Percentiles rank a stretch among this genome's conserved stretches.
Evolutionary conservation across 768 basidiomycete species (phyloP).

Genomic region (Phlebiopsis flavidoalba): DNA sequence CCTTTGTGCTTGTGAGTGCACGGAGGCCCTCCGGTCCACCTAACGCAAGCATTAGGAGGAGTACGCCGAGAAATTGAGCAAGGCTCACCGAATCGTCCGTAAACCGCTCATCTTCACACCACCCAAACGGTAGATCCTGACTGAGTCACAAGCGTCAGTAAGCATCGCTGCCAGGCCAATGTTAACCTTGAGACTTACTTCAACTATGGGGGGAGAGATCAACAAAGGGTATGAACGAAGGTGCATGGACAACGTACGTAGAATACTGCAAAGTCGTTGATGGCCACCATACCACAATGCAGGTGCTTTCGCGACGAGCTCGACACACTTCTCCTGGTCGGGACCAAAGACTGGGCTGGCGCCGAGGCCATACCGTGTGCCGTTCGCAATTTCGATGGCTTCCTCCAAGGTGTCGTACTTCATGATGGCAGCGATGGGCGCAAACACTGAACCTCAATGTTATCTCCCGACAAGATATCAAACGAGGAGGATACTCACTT

Average conservation of each 20-base stretch:
- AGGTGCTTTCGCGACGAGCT: conserved; percentile 76
- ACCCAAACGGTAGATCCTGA: conserved; percentile 94
- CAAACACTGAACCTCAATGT: conserved; percentile 61
- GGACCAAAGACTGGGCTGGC: conserved; percentile 95
- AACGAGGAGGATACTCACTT: conserved; percentile 43
- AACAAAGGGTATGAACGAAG: background rate
- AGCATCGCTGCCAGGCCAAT: background rate
- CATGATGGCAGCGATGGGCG: conserved; percentile 85
- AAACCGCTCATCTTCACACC: conserved; percentile 88
- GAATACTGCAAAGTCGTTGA: conserved; percentile 92
- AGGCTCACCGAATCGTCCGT: conserved; percentile 81
- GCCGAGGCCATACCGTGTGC: conserved; percentile 84
- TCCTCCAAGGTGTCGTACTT: conserved; percentile 80
- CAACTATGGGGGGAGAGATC: conserved; percentile 37
- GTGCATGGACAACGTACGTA: conserved; percentile 48
- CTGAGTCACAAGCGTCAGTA: conserved; percentile 32
- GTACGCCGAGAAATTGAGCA: background rate
- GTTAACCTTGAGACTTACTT: conserved; percentile 45
- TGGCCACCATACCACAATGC: conserved; percentile 94
- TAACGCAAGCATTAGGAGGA: conserved; percentile 20
- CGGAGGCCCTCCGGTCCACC: conserved; percentile 93
- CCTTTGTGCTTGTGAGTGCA: conserved; percentile 83
- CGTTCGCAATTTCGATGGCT: conserved; percentile 84
- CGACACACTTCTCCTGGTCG: conserved; percentile 61
- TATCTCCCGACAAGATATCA: background rate